phyloP scores from a whole-genome alignment of 768 basidiomycete genomes.

The Termitomyces sp. region DNA sequence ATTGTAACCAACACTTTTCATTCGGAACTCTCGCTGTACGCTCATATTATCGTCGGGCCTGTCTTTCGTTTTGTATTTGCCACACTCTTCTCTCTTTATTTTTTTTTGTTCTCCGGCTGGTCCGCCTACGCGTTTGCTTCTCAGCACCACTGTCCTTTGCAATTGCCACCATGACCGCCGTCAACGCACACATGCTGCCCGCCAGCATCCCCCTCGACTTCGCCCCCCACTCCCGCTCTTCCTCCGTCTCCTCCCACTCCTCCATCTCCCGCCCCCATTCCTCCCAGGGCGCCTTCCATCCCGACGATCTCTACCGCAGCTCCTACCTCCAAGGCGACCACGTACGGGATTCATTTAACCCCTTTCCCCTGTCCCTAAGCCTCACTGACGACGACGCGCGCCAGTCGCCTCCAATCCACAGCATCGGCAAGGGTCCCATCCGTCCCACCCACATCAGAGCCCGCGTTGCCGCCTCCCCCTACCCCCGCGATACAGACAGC shows the following conservation, averaged over 20 bases:
- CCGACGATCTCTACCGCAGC: constrained; percentile 73
- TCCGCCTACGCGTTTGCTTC: constrained; percentile 40
- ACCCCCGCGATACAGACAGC: constrained; percentile 82
- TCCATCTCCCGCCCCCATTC: constrained; percentile 77
- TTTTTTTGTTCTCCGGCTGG: constrained; percentile 51
- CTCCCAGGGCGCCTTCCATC: constrained; percentile 61
- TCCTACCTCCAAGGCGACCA: constrained; percentile 52
- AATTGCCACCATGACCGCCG: constrained; percentile 59
- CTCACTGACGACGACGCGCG: not conserved
- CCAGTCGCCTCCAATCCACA: constrained; percentile 73
- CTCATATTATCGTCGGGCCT: constrained; percentile 35
- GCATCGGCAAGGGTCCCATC: constrained; percentile 72
- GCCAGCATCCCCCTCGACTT: constrained; percentile 70
- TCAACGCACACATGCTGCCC: constrained; percentile 73
- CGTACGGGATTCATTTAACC: constrained; percentile 31
- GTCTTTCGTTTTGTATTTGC: constrained; percentile 27
- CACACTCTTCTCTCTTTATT: constrained; percentile 21
- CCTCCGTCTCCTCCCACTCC: constrained; percentile 73
- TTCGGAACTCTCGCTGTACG: constrained; percentile 29
- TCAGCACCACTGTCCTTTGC: constrained; percentile 38
- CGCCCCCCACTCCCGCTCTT: constrained; percentile 74
- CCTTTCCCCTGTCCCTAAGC: not conserved
- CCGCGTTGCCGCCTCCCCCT: constrained; percentile 79
- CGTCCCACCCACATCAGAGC: constrained; percentile 78
- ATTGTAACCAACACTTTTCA: constrained; percentile 32